phyloP scores from a whole-genome alignment of 1,139 yeast species.

The Suhomyces yuchorum region DNA sequence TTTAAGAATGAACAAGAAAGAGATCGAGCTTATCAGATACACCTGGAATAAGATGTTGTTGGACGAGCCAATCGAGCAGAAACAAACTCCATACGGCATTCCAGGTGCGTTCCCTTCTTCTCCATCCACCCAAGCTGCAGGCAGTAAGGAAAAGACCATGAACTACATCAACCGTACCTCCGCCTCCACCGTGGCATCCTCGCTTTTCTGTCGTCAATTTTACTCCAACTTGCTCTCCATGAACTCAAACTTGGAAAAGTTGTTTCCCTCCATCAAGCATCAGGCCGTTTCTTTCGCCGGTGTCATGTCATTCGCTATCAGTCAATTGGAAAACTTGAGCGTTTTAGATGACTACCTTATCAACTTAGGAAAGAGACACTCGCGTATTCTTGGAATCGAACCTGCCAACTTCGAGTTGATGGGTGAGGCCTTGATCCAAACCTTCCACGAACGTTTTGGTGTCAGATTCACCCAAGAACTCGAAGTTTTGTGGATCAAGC shows the following conservation, averaged over 20 bases:
- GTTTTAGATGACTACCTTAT: slow-evolving; percentile 60
- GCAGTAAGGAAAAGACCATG: slow-evolving; percentile 18
- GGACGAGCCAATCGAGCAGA: slow-evolving; percentile 35
- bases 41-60: slow-evolving; percentile 49
- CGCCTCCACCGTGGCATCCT: slow-evolving; percentile 42
- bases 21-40: slow-evolving; percentile 43
- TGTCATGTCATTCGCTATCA: slow-evolving; percentile 64
- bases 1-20: slow-evolving; percentile 32
- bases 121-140: slow-evolving; percentile 14
- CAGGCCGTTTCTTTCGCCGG: slow-evolving; percentile 84
- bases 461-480: slow-evolving; percentile 48
- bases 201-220: slow-evolving; percentile 62
- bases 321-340: slow-evolving; percentile 42
- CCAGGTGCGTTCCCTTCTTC: slow-evolving; percentile 34
- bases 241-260: slow-evolving; percentile 54
- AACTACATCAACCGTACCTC: slow-evolving; percentile 20
- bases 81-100: slow-evolving; percentile 22
- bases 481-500: slow-evolving; percentile 73
- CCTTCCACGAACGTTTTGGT: slow-evolving; percentile 70
- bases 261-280: slow-evolving; percentile 67
- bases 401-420: slow-evolving; percentile 72
- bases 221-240: slow-evolving; percentile 59
- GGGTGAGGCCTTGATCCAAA: slow-evolving; percentile 76
- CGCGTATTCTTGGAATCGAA: slow-evolving; percentile 74
- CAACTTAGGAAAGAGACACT: slow-evolving; percentile 72